Conservation (phyloP, 805 yeast genomes). For the Schwanniomyces vanrijiae region DNA sequence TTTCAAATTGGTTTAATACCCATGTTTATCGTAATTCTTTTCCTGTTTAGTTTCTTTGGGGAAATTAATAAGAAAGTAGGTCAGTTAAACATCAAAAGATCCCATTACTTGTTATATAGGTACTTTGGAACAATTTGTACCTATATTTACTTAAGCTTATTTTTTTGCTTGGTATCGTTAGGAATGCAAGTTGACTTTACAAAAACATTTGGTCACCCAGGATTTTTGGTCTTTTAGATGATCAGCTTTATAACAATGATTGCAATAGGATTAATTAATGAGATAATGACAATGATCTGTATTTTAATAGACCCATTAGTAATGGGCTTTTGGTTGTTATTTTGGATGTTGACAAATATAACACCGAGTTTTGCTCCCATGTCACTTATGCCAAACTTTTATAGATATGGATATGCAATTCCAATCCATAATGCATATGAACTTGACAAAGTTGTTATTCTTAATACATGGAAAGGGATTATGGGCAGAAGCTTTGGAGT, state of each 20-base stretch:
- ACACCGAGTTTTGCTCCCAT: constrained; percentile 59
- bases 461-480: constrained; percentile 54
- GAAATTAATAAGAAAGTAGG: constrained; percentile 54
- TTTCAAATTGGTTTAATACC: constrained; percentile 75
- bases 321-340: constrained; percentile 69
- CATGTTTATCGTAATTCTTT: constrained; percentile 68
- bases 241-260: constrained; percentile 64
- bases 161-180: constrained; percentile 60
- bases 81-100: constrained; percentile 38
- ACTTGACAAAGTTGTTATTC: constrained; percentile 56
- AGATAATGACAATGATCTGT: constrained; percentile 55
- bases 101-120: constrained; percentile 54
- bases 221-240: constrained; percentile 77
- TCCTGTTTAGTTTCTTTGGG: constrained; percentile 62
- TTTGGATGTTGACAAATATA: constrained; percentile 68
- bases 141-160: constrained; percentile 57
- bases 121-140: constrained; percentile 47
- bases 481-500: constrained; percentile 64
- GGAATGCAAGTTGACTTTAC: constrained; percentile 67
- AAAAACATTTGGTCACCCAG: constrained; percentile 59
- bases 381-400: constrained; percentile 28
- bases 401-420: constrained; percentile 36
- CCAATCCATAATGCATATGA: constrained; percentile 70
- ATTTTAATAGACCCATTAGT: constrained; percentile 59
- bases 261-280: constrained; percentile 77